Evolutionary conservation across 208 protist species (phyloP).

Genomic region (Leishmania aethiopica): DNA sequence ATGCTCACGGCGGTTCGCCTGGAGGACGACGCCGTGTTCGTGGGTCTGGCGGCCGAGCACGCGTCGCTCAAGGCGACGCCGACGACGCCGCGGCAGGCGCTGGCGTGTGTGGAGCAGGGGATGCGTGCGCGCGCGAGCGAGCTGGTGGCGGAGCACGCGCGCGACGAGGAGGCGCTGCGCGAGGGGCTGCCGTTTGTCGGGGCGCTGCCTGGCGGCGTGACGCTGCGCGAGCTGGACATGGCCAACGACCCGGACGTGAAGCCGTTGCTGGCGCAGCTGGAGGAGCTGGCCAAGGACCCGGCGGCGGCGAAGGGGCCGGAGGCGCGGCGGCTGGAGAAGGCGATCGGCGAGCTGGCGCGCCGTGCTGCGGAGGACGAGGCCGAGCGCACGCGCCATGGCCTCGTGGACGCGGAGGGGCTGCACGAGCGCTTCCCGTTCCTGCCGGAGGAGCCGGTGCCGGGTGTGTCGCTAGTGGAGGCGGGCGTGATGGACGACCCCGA

Average conservation of each 20-base stretch:
- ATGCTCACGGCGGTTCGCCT: not conserved
- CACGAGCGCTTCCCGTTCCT: slow-evolving; percentile 46
- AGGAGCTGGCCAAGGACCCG: slow-evolving; percentile 38
- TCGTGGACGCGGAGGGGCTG: no score
- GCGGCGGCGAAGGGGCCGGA: slow-evolving; percentile 26
- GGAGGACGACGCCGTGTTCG: slow-evolving; percentile 3
- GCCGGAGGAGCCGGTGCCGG: no score
- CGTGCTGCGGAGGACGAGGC: no score
- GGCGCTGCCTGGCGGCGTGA: slow-evolving; percentile 30
- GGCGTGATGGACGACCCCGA: no score
- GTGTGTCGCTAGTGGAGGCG: no score
- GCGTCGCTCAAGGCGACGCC: not conserved
- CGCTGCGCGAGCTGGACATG: slow-evolving; percentile 42
- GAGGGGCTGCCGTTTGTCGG: slow-evolving; percentile 34
- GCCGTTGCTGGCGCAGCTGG: slow-evolving; percentile 36
- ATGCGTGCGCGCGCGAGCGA: slow-evolving; percentile 24
- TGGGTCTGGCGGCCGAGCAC: not conserved
- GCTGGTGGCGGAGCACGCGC: slow-evolving; percentile 11
- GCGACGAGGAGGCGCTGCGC: slow-evolving; percentile 32
- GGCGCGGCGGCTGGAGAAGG: slow-evolving; percentile 47
- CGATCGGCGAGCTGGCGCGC: slow-evolving; percentile 37
- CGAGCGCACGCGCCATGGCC: no score
- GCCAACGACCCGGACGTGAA: slow-evolving; percentile 29
- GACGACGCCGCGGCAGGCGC: not conserved
- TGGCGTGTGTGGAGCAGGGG: slow-evolving; percentile 24